Evolutionary conservation across 2,329 filamentous ascomycete genomes (phyloP).

Genomic region (Stylonectria norvegica): DNA sequence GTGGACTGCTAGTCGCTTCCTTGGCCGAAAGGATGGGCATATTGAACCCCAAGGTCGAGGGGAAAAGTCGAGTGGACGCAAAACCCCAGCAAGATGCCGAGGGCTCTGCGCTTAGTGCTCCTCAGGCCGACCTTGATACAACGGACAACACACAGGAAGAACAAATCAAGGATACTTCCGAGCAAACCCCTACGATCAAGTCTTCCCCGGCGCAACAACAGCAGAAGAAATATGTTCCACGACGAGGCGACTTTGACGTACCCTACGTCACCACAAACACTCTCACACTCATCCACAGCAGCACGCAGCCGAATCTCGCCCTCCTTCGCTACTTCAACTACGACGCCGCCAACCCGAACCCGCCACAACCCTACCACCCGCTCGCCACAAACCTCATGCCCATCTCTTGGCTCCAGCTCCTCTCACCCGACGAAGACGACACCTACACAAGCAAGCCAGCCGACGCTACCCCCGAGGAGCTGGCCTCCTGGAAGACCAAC

Average conservation of each 20-base stretch:
- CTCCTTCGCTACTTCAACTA: slow-evolving; percentile 88
- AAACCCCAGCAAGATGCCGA: slow-evolving; percentile 4
- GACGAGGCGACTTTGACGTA: slow-evolving; percentile 53
- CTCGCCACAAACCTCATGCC: slow-evolving; percentile 77
- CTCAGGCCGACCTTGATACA: slow-evolving; percentile 1
- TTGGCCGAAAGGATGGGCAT: slow-evolving; percentile 88
- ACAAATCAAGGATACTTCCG: slow-evolving; percentile 8
- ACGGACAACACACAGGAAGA: slow-evolving; percentile 5
- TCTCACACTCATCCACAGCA: slow-evolving; percentile 75
- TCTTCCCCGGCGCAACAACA: slow-evolving; percentile 15
- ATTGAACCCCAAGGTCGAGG: slow-evolving; percentile 49
- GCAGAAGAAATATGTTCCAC: slow-evolving; percentile 26
- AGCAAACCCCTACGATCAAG: slow-evolving; percentile 4
- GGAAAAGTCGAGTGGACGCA: slow-evolving; percentile 1
- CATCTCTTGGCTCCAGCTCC: slow-evolving; percentile 87
- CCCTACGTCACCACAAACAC: slow-evolving; percentile 70
- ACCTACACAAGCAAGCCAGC: slow-evolving; percentile 68
- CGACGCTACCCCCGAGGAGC: slow-evolving; percentile 53
- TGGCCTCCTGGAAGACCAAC: slow-evolving; percentile 73
- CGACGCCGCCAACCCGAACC: slow-evolving; percentile 64
- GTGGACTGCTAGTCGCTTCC: slow-evolving; percentile 75
- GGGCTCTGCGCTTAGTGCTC: not conserved
- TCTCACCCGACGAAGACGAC: slow-evolving; percentile 71
- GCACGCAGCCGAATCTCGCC: slow-evolving; percentile 82
- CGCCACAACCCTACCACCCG: slow-evolving; percentile 63